Percentiles rank a stretch among this genome's conserved stretches.
Evolutionary conservation across 192 early-diverging fungal species (phyloP).

Genomic region (Anaeromyces robustus): DNA sequence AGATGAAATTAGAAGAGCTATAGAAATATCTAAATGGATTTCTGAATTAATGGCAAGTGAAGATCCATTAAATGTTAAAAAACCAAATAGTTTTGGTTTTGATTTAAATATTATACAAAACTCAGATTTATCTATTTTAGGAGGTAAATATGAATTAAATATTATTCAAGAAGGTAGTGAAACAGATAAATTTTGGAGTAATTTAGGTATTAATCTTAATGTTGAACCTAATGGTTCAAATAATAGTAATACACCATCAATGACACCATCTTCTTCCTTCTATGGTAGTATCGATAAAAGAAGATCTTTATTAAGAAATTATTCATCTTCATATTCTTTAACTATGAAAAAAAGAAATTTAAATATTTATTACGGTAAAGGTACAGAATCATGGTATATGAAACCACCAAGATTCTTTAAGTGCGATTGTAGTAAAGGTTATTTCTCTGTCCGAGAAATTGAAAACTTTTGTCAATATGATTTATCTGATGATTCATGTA

Average conservation of each 20-base stretch:
- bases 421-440: conserved; percentile 23
- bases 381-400: neutral
- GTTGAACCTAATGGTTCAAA: too few species aligned
- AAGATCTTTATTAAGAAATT: neutral
- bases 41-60: neutral
- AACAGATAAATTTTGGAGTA: neutral
- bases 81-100: neutral
- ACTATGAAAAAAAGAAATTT: neutral
- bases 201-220: neutral
- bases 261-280: neutral
- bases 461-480: conserved; percentile 20
- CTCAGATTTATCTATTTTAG: neutral
- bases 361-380: neutral
- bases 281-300: neutral
- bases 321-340: neutral
- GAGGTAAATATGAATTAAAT: neutral
- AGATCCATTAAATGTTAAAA: neutral
- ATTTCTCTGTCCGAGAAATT: conserved; percentile 22
- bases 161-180: neutral
- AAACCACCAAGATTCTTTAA: conserved; percentile 18
- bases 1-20: neutral
- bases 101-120: neutral
- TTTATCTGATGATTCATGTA: conserved; percentile 16
- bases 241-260: neutral
- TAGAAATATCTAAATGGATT: neutral